A percentile compares a stretch with the other conserved stretches of the same genome.
Conservation (phyloP, 73 alveolate genomes). For the Halteria grandinella region DNA sequence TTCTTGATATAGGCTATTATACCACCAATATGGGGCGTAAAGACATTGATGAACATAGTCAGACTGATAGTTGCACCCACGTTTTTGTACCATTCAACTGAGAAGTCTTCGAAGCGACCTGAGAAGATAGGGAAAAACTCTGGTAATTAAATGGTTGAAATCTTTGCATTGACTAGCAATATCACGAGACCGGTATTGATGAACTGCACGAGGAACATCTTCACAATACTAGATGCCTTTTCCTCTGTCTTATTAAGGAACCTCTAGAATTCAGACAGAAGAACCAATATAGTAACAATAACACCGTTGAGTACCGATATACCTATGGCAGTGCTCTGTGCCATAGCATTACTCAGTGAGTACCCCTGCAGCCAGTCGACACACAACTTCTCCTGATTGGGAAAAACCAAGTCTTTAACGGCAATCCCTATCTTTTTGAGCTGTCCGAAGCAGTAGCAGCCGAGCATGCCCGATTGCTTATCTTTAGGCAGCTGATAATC, state of each 20-base stretch:
- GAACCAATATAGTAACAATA: conserved; percentile 44
- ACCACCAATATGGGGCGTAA: conserved; percentile 60
- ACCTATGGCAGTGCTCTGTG: conserved; percentile 40
- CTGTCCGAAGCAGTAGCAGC: conserved; percentile 55
- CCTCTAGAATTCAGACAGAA: conserved; percentile 54
- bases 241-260: conserved; percentile 54
- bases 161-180: conserved; percentile 61
- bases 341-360: conserved; percentile 51
- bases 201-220: conserved; percentile 70
- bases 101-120: conserved; percentile 59
- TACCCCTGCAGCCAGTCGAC: conserved; percentile 59
- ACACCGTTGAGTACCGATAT: conserved; percentile 48
- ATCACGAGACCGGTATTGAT: conserved; percentile 72
- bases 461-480: conserved; percentile 39
- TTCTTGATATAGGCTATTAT: no score
- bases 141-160: conserved; percentile 34
- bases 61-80: conserved; percentile 64
- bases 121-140: conserved; percentile 50
- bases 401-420: conserved; percentile 40
- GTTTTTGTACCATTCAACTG: conserved; percentile 59
- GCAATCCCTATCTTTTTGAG: conserved; percentile 26
- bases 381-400: conserved; percentile 52
- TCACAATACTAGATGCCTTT: conserved; percentile 40
- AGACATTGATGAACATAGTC: conserved; percentile 55
- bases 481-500: conserved; percentile 3